Base-by-base conservation (phyloP, 371 early-diverging fungal species). In the Mortierella sp. region DNA sequence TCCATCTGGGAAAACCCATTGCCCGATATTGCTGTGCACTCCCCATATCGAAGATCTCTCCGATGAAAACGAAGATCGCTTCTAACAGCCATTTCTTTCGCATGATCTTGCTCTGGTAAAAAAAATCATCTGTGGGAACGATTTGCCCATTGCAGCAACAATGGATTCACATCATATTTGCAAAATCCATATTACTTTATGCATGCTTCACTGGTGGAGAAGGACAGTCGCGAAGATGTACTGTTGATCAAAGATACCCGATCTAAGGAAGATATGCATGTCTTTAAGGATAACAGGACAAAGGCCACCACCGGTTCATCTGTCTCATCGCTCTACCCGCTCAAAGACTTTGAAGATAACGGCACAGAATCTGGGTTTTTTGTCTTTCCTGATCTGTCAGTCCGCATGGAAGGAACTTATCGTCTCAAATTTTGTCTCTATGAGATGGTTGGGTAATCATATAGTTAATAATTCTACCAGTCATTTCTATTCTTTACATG, bases 381-480 rank as follows among this genome's bases (percentile, higher is more conserved):
- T 88, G 97, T 98, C 24, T 98, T 98, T 83, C 96, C 97, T 36
- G 98, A 98, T 76, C 84, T 98, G 32, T 95, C 95, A 4, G 95
- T 98, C 21, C 87, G 98, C 47, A 93, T 94, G 89, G 98, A 98
- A 74, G 98, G 98, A 22, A 85, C 87, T 13, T 98, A 96, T 76
- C 87, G 97, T 4, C 88, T 98, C 33, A 96, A 96, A 86, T 92
- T 98, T 62, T 92, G 93, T 63, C 85, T 98, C 24, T 97, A 94
- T 84, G 97, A 97, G 83, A 95, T 96, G 63, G 90, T 93, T 58
- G 94, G 92, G 82, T 81, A 76, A 58, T 57, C 28, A 28, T 21
- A 10, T 9, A 15, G 1, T 55, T 9, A 43, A 3, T 10, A 10
- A n/a, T n/a, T n/a, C 10, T 43, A 3, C 45, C 10, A 13, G 9